Conservation (phyloP, 169 alveolate species). For the Cryptosporidium canis region DNA sequence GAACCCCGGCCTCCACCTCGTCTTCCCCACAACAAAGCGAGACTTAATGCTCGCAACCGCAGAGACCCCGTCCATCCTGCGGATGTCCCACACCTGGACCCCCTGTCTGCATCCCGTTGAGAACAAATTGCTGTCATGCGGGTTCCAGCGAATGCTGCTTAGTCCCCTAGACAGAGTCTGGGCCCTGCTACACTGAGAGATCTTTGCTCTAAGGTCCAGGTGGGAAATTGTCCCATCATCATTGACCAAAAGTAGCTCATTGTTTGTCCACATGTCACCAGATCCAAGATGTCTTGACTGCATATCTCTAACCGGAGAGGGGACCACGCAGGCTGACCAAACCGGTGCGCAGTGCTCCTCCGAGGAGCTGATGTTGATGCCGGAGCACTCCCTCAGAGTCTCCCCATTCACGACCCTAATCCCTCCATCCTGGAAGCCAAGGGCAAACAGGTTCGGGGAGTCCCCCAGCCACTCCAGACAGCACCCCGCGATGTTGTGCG, state of each 20-base stretch:
- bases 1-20: slow-evolving; percentile 61
- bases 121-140: slow-evolving; percentile 57
- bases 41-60: slow-evolving; percentile 20
- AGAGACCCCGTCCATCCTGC: slow-evolving; percentile 51
- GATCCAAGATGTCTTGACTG: slow-evolving; percentile 37
- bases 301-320: slow-evolving; percentile 61
- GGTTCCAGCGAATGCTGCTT: slow-evolving; percentile 58
- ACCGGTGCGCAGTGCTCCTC: slow-evolving; percentile 29
- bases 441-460: slow-evolving; percentile 37
- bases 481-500: slow-evolving; percentile 59
- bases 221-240: slow-evolving; percentile 65
- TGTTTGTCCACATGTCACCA: slow-evolving; percentile 22
- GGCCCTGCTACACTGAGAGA: slow-evolving; percentile 29
- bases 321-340: slow-evolving; percentile 20
- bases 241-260: slow-evolving; percentile 40
- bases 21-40: slow-evolving; percentile 39
- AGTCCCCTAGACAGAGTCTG: slow-evolving; percentile 32
- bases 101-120: slow-evolving; percentile 62
- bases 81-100: slow-evolving; percentile 53
- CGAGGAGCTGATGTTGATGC: slow-evolving; percentile 17
- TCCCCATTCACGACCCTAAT: slow-evolving; percentile 30
- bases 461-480: slow-evolving; percentile 65
- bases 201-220: slow-evolving; percentile 42
- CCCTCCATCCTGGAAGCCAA: slow-evolving; percentile 63
- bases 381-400: neutral